Evolutionary conservation across 2,329 filamentous ascomycete genomes (phyloP).

Genomic region (Microascus cirrosus): DNA sequence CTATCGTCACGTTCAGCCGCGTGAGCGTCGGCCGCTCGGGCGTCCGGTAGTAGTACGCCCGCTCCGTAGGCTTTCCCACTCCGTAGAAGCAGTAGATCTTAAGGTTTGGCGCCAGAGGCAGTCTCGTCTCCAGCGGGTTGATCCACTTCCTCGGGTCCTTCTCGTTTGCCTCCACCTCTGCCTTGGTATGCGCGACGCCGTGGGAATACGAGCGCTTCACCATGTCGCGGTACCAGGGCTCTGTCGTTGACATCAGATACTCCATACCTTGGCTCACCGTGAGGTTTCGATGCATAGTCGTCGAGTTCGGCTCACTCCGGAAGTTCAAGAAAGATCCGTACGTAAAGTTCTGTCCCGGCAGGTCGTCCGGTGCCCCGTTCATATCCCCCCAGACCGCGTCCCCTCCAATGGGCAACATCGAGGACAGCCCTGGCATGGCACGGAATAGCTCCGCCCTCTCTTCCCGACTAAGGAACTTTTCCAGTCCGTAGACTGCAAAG

Average conservation of each 20-base stretch:
- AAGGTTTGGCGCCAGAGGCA: conserved; percentile 77
- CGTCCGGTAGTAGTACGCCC: conserved; percentile 78
- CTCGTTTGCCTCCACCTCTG: conserved; percentile 75
- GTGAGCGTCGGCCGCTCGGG: conserved; percentile 54
- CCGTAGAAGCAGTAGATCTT: conserved; percentile 98
- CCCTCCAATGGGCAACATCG: conserved; percentile 92
- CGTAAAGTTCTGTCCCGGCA: conserved; percentile 57
- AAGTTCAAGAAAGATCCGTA: conserved; percentile 84
- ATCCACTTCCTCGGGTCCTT: conserved; percentile 77
- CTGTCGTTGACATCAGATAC: conserved; percentile 68
- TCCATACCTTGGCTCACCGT: conserved; percentile 68
- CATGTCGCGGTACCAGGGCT: conserved; percentile 74
- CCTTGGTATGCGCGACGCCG: conserved; percentile 69
- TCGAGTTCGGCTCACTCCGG: conserved; percentile 50
- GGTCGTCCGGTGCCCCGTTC: conserved; percentile 81
- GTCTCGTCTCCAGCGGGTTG: conserved; percentile 80
- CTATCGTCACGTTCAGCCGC: conserved; percentile 63
- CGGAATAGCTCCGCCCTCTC: conserved; percentile 91
- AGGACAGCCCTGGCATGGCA: conserved; percentile 91
- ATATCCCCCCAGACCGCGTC: conserved; percentile 90
- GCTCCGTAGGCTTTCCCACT: conserved; percentile 85
- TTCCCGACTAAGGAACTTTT: conserved; percentile 85
- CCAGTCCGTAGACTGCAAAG: conserved; percentile 91
- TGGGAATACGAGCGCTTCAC: conserved; percentile 72
- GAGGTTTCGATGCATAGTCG: conserved; percentile 60